A percentile compares a stretch with the other conserved stretches of the same genome.
phyloP scores from a whole-genome alignment of 352 stramenopile species.

The Hyaloperonospora arabidopsidis region DNA sequence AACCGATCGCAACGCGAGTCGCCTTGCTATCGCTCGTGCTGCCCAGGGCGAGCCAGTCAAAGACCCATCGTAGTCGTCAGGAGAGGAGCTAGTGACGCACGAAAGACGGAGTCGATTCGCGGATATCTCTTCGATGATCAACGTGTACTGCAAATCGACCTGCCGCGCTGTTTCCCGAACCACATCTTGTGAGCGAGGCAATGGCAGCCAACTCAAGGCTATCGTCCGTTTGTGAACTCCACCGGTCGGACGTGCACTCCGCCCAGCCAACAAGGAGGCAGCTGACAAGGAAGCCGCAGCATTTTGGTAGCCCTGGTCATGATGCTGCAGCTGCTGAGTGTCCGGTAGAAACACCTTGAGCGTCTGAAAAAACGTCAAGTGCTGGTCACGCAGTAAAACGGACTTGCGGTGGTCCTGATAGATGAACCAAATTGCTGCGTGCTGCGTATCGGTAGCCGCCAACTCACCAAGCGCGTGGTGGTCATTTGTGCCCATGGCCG shows the following conservation, averaged over 20 bases:
- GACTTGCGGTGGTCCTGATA: constrained; percentile 49
- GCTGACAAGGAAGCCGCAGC: constrained; percentile 11
- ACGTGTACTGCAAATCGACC: constrained; percentile 52
- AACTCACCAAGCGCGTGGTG: constrained; percentile 25
- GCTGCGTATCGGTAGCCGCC: constrained; percentile 39
- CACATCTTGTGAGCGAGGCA: constrained; percentile 28
- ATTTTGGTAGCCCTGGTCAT: constrained; percentile 15
- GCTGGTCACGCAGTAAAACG: constrained; percentile 40
- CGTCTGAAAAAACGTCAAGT: constrained; percentile 59
- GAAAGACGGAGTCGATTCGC: constrained; percentile 40
- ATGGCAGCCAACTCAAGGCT: constrained; percentile 52
- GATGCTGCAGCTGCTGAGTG: constrained; percentile 11
- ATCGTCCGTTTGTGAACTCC: constrained; percentile 51
- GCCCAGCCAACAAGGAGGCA: constrained; percentile 16
- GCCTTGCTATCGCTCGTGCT: constrained; percentile 34
- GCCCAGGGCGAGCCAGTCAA: constrained; percentile 23
- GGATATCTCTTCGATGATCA: constrained; percentile 56
- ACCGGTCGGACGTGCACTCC: constrained; percentile 31
- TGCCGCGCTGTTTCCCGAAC: constrained; percentile 19
- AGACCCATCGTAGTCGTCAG: constrained; percentile 31
- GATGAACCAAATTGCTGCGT: constrained; percentile 54
- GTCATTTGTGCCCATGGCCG: constrained; percentile 32
- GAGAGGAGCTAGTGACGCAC: constrained; percentile 50
- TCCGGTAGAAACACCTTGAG: constrained; percentile 51
- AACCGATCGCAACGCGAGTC: constrained; percentile 42